Percentiles rank a stretch among this genome's conserved stretches.
These are phyloP conservation scores for Camellia japonica DNA, from an alignment of 148 eudicot genomes.

Conservation along the genomic window DNA sequence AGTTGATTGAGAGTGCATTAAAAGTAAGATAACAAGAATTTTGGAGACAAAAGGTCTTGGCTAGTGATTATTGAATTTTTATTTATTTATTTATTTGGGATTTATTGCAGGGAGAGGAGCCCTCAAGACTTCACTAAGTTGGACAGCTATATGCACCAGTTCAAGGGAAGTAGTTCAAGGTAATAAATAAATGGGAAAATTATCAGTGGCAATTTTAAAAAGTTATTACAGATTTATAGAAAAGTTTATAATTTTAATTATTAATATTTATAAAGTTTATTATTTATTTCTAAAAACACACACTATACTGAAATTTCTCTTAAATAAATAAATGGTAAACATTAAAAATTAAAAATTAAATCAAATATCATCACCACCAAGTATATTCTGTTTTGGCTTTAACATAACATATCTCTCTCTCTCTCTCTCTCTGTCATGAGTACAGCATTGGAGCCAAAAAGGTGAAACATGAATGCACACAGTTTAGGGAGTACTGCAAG, in stretches of 20 bases:
- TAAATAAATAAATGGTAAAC: background rate
- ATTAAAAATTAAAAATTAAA: background rate
- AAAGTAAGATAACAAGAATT: no score
- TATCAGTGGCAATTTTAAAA: no score
- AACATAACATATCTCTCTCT: background rate
- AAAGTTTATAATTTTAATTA: no score
- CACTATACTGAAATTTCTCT: no score
- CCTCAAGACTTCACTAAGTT: constrained; percentile 71
- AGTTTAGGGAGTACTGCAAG: constrained; percentile 75
- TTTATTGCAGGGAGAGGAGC: constrained; percentile 55
- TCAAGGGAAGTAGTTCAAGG: constrained; percentile 96
- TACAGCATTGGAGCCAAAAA: constrained; percentile 94
- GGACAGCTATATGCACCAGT: constrained; percentile 83
- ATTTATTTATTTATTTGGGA: background rate
- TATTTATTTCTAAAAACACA: no score
- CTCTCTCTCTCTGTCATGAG: constrained; percentile 5
- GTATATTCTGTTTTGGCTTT: background rate
- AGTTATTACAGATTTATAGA: no score
- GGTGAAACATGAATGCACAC: constrained; percentile 77
- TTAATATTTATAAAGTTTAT: no score
- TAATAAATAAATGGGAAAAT: constrained; percentile 3
- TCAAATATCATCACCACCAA: background rate
- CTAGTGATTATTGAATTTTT: background rate
- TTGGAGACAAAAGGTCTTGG: no score
- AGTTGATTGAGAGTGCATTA: no score